phyloP scores from a whole-genome alignment of 306 rosid species.

The Vigna radiata region DNA sequence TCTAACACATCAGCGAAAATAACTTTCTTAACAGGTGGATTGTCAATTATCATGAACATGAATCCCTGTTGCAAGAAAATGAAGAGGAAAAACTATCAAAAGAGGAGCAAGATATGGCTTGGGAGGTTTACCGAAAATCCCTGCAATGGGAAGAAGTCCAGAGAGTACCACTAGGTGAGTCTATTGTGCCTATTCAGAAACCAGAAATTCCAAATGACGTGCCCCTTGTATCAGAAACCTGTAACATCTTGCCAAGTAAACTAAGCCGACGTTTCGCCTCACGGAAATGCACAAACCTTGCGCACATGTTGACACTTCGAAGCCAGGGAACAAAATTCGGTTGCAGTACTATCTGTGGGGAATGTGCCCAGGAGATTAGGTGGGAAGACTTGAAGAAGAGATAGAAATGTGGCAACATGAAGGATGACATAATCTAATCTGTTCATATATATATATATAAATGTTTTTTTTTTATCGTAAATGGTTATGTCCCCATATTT shows the following conservation, averaged over 20 bases:
- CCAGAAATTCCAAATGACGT: constrained; percentile 37
- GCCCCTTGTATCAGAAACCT: constrained; percentile 45
- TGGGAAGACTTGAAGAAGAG: constrained; percentile 79
- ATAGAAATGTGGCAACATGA: constrained; percentile 49
- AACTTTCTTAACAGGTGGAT: constrained; percentile 71
- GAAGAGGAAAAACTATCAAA: constrained; percentile 94
- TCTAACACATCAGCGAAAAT: constrained; percentile 38
- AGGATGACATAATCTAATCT: constrained; percentile 39
- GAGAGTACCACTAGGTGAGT: constrained; percentile 63
- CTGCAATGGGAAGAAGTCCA: constrained; percentile 95
- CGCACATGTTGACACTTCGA: constrained; percentile 85
- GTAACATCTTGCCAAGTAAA: constrained; percentile 43
- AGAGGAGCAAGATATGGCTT: constrained; percentile 98
- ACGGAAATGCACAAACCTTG: constrained; percentile 88
- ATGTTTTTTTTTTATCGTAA: constrained; percentile 20
- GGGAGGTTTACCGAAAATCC: constrained; percentile 83
- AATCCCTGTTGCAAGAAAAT: constrained; percentile 87
- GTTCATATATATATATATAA: constrained; percentile 28
- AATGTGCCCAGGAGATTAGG: constrained; percentile 85
- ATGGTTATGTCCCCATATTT: constrained; percentile 5
- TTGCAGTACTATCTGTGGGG: constrained; percentile 86
- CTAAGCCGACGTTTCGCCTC: constrained; percentile 49
- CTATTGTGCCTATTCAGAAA: constrained; percentile 54
- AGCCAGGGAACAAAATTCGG: constrained; percentile 86
- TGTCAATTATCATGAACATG: constrained; percentile 86